phyloP scores from a whole-genome alignment of 495 filamentous ascomycete genomes.

The Cercophora sp. region DNA sequence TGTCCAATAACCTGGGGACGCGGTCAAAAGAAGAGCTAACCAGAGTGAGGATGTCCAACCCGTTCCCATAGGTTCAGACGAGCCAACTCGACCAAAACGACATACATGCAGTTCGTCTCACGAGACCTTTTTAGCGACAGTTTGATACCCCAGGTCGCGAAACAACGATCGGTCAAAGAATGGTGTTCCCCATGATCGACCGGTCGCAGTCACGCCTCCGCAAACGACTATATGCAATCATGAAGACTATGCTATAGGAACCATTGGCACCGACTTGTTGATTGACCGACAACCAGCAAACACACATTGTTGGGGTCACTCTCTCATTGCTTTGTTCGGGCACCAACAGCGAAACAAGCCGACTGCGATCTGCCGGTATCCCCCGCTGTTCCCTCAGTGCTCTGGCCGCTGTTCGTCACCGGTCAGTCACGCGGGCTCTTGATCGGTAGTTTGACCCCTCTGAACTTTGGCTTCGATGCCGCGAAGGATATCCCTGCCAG shows the following conservation, averaged over 20 bases:
- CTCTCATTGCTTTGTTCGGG: slow-evolving; percentile 40
- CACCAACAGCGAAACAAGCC: slow-evolving; percentile 44
- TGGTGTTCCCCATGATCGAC: slow-evolving; percentile 8
- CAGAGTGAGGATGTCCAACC: slow-evolving; percentile 1
- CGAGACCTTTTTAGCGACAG: slow-evolving; percentile 30
- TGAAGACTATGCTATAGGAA: slow-evolving; percentile 7
- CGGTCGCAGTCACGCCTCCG: slow-evolving; percentile 9
- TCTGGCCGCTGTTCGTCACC: slow-evolving; percentile 14
- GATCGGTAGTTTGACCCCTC: slow-evolving; percentile 10
- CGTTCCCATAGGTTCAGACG: slow-evolving; percentile 17
- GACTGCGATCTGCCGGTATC: slow-evolving; percentile 30
- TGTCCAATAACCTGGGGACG: slow-evolving; percentile 15
- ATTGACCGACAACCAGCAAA: slow-evolving; percentile 27
- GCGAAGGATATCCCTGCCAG: slow-evolving; percentile 11
- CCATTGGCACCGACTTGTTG: slow-evolving; percentile 12
- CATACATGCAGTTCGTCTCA: slow-evolving; percentile 39
- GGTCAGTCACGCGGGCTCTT: slow-evolving; percentile 16
- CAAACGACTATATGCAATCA: slow-evolving; percentile 10
- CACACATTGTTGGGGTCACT: slow-evolving; percentile 16
- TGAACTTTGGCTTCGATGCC: slow-evolving; percentile 6
- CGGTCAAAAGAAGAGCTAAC: slow-evolving; percentile 13
- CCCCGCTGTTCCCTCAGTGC: slow-evolving; percentile 24
- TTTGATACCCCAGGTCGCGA: slow-evolving; percentile 20
- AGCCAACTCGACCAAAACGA: slow-evolving; percentile 18
- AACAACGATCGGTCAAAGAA: slow-evolving; percentile 10